These are phyloP conservation scores for Vaccinium myrtillus DNA, from an alignment of 148 eudicot genomes.

Conservation along the genomic window DNA sequence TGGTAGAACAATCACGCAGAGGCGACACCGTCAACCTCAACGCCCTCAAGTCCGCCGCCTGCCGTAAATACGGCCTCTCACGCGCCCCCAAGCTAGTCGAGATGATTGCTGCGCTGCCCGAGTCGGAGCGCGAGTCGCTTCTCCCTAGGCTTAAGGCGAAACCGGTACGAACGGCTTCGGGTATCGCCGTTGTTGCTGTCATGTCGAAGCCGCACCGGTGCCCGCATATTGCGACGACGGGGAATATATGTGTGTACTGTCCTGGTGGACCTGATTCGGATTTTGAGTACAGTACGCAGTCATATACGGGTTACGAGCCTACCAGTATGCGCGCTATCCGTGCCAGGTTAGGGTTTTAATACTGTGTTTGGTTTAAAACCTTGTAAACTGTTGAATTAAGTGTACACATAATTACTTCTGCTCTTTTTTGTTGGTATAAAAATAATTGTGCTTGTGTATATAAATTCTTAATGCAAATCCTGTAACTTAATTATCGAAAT, in stretches of 20 bases:
- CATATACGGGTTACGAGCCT: constrained; percentile 96
- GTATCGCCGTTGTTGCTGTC: constrained; percentile 95
- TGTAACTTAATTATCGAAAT: too few species aligned
- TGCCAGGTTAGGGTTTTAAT: constrained; percentile 51
- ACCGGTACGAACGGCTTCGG: constrained; percentile 91
- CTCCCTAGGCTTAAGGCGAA: constrained; percentile 84
- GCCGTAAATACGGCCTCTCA: constrained; percentile 89
- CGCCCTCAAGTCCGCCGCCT: constrained; percentile 82
- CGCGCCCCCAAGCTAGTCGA: constrained; percentile 92
- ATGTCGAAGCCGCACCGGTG: constrained; percentile 99
- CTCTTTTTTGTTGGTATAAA: too few species aligned
- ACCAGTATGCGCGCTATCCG: constrained; percentile 99
- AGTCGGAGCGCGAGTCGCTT: constrained; percentile 61
- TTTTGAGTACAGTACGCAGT: constrained; percentile 97
- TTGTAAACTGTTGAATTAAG: neutral
- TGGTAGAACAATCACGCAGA: constrained; percentile 62
- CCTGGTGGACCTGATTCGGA: constrained; percentile 99
- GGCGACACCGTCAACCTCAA: constrained; percentile 83
- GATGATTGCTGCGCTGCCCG: constrained; percentile 95
- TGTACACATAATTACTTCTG: too few species aligned
- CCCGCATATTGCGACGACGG: constrained; percentile 95
- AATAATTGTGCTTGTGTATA: too few species aligned
- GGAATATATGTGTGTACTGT: constrained; percentile 94
- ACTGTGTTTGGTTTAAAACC: neutral
- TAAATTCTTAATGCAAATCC: too few species aligned